These are phyloP conservation scores for Monsonia emarginata DNA, from an alignment of 441 rosid species.

Conservation along the genomic window DNA sequence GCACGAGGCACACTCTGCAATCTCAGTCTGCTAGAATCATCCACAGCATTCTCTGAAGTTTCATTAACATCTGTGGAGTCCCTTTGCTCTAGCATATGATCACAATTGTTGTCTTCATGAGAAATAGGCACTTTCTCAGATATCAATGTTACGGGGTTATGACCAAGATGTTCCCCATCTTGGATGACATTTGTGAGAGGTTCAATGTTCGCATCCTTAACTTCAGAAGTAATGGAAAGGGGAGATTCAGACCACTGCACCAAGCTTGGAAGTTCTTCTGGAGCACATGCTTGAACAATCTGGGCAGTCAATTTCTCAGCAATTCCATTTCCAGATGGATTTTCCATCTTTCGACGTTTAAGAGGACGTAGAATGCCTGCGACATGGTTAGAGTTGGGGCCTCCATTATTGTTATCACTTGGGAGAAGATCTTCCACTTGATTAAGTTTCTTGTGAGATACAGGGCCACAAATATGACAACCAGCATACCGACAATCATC, in stretches of 20 bases:
- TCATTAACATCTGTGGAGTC: background rate
- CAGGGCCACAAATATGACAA: constrained; percentile 25
- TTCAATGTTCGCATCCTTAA: constrained; percentile 17
- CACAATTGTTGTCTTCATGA: constrained; percentile 14
- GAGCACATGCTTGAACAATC: constrained; percentile 18
- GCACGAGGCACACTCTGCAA: constrained; percentile 5
- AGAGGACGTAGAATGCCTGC: constrained; percentile 18
- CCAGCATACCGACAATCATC: constrained; percentile 20
- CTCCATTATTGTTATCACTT: constrained; percentile 9
- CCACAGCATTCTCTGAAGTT: background rate
- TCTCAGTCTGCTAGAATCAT: constrained; percentile 13
- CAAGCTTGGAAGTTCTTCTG: constrained; percentile 24
- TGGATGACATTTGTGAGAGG: constrained; percentile 13
- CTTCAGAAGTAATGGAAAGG: constrained; percentile 27
- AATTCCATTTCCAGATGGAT: constrained; percentile 20
- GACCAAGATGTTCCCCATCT: constrained; percentile 9
- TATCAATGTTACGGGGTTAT: background rate
- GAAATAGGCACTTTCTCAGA: constrained; percentile 15
- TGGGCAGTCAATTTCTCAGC: constrained; percentile 16
- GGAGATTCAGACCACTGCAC: constrained; percentile 33
- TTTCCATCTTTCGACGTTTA: constrained; percentile 30
- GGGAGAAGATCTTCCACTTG: background rate
- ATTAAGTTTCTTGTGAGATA: constrained; percentile 10
- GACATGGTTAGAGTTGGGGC: constrained; percentile 11
- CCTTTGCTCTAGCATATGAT: constrained; percentile 3